Evolutionary conservation across 2,329 filamentous ascomycete genomes (phyloP), one percentile per base, ranked within the genome.

Genomic region (Helicocarpus griseus): DNA sequence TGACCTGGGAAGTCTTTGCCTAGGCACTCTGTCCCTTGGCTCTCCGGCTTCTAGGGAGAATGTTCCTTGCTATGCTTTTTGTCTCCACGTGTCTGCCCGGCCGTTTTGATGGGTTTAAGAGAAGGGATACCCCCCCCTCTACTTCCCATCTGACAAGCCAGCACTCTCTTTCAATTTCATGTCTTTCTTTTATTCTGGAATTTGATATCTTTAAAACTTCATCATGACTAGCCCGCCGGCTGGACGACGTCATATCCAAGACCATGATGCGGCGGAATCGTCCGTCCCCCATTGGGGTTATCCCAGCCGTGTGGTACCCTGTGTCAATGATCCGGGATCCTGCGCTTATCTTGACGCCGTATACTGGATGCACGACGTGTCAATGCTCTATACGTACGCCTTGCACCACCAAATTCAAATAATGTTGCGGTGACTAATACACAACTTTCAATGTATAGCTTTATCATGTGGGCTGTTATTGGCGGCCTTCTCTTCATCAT

Each of bases 311-410:
- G 69, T 74, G 1, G 48, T 81, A 0, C 80, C 80, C 22, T 83
- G 80, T 61, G 76, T 71, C 22, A 81, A 74, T 54, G 80, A 82
- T 62, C 59, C 68, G 0, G 79, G 78, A 1, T 77, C 77, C 4
- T 84, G 80, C 61, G 73, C 66, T 33, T 84, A 83, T 60, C 69
- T 81, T 26, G 77, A 79, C 57, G 68, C 68, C 3, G 76, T 80
- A 11, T 82, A 81, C 57, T 66, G 67, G 49, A 72, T 70, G 54
- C 78, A 81, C 59, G 76, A 78, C 57, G 52, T 73, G 2, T 74
- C 73, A 2, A 78, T 81, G 72, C 64, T 77, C 2, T 81, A 81
- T 61, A 52, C 43, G 49, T 51, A 46, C 26, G 36, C 22, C 17
- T 41, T 39, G 2, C 9, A 28, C 5, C 7, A 14, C 9, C 14